These are phyloP conservation scores for Tieghemiomyces parasiticus DNA, from an alignment of 192 early-diverging fungal genomes.

Conservation along the genomic window DNA sequence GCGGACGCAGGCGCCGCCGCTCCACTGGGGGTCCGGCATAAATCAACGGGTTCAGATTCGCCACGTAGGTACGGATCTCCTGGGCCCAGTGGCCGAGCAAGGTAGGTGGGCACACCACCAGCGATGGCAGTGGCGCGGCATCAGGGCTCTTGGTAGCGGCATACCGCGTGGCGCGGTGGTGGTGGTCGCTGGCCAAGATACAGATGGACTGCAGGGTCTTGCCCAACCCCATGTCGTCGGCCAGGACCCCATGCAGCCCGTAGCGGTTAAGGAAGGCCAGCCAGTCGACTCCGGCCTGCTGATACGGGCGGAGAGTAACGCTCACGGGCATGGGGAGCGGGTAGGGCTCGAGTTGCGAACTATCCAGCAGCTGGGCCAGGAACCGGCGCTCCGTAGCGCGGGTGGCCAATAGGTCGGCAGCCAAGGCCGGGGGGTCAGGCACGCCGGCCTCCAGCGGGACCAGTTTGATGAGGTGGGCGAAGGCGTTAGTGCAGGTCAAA, in stretches of 20 bases:
- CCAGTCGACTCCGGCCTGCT: constrained; percentile 98
- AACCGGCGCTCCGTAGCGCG: constrained; percentile 86
- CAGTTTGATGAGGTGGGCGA: constrained; percentile 90
- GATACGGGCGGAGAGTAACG: constrained; percentile 87
- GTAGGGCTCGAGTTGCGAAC: constrained; percentile 74
- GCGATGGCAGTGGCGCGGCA: constrained; percentile 53
- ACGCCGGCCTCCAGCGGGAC: constrained; percentile 90
- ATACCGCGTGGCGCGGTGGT: constrained; percentile 44
- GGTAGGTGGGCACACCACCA: constrained; percentile 94
- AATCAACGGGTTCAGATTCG: constrained; percentile 57
- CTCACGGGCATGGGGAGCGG: constrained; percentile 78
- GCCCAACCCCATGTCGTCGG: constrained; percentile 98
- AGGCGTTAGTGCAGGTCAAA: constrained; percentile 80
- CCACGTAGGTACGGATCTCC: constrained; percentile 74
- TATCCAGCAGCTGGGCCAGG: constrained; percentile 85
- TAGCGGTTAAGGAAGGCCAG: constrained; percentile 94
- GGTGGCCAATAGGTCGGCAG: constrained; percentile 55
- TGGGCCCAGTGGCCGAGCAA: constrained; percentile 93
- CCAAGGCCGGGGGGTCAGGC: constrained; percentile 85
- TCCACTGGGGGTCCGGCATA: constrained; percentile 77
- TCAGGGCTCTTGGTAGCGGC: constrained; percentile 38
- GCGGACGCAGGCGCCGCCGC: constrained; percentile 43
- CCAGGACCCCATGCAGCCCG: constrained; percentile 92
- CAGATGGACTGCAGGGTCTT: constrained; percentile 97
- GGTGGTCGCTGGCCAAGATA: constrained; percentile 82